These are phyloP conservation scores for Arabis alpina DNA, from an alignment of 345 rosid genomes.

Conservation along the genomic window DNA sequence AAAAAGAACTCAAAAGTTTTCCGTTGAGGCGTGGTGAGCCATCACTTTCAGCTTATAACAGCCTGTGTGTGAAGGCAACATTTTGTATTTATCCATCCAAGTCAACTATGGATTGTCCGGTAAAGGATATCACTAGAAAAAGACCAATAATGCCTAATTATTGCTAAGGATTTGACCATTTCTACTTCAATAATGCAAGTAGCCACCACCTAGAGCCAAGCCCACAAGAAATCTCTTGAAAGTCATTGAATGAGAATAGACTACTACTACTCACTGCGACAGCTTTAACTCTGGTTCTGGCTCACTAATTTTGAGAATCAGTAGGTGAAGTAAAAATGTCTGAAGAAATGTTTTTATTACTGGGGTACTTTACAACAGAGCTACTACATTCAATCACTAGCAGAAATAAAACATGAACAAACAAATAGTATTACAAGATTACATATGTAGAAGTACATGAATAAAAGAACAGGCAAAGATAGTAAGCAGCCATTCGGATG, in stretches of 20 bases:
- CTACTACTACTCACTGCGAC: not conserved
- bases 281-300: constrained; percentile 13
- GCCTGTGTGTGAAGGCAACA: constrained; percentile 18
- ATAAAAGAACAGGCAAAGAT: constrained; percentile 38
- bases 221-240: not conserved
- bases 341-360: constrained; percentile 23
- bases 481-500: constrained; percentile 30
- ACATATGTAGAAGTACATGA: constrained; percentile 28
- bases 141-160: constrained; percentile 21
- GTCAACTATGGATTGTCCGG: constrained; percentile 33
- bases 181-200: constrained; percentile 32
- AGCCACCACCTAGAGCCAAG: constrained; percentile 1
- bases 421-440: constrained; percentile 32
- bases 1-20: not conserved
- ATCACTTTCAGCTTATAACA: constrained; percentile 35
- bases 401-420: constrained; percentile 28
- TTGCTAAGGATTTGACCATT: constrained; percentile 11
- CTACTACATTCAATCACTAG: constrained; percentile 32
- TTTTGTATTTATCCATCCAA: not conserved
- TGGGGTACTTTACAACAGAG: constrained; percentile 34
- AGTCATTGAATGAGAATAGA: constrained; percentile 21
- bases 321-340: not conserved
- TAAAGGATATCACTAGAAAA: constrained; percentile 28
- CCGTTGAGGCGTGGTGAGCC: constrained; percentile 17
- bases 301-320: too few species aligned